Evolutionary conservation across 2,329 filamentous ascomycete genomes (phyloP).

Genomic region (Xylariaceae sp.): DNA sequence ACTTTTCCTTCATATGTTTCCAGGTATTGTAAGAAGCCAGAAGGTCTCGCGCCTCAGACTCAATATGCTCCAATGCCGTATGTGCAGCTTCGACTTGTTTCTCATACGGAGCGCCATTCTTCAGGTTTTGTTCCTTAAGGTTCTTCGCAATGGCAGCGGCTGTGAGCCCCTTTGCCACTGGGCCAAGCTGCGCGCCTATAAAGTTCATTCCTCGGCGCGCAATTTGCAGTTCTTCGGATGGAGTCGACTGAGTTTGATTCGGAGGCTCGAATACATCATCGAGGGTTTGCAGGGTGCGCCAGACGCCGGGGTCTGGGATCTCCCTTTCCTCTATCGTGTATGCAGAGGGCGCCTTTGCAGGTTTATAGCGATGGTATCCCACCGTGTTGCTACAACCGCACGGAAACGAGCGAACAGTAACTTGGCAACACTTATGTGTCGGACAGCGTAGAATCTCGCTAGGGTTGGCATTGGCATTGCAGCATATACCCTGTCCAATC

Average conservation of each 20-base stretch:
- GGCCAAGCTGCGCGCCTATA: not conserved
- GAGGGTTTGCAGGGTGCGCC: constrained; percentile 11
- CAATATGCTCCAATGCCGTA: not conserved
- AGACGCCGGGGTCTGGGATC: constrained; percentile 3
- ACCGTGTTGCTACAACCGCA: constrained; percentile 12
- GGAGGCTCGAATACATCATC: constrained; percentile 5
- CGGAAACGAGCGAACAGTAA: constrained; percentile 8
- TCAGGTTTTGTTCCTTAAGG: constrained; percentile 11
- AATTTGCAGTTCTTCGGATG: constrained; percentile 19
- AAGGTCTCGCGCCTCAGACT: not conserved
- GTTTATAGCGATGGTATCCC: constrained; percentile 18
- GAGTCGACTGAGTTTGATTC: not conserved
- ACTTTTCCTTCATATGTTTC: constrained; percentile 10
- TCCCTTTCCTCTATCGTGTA: not conserved
- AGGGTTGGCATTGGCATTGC: not conserved
- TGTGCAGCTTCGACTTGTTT: not conserved
- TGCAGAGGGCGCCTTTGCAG: not conserved
- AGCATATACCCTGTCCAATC: not conserved
- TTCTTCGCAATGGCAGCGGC: constrained; percentile 1
- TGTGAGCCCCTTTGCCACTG: not conserved
- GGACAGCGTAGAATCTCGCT: not conserved
- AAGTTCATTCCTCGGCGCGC: constrained; percentile 6
- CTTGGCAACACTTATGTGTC: constrained; percentile 10
- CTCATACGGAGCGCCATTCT: not conserved
- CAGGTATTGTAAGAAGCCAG: constrained; percentile 3